These are phyloP conservation scores for Entonaema liquescens DNA, from an alignment of 495 filamentous ascomycete species.

Conservation along the genomic window DNA sequence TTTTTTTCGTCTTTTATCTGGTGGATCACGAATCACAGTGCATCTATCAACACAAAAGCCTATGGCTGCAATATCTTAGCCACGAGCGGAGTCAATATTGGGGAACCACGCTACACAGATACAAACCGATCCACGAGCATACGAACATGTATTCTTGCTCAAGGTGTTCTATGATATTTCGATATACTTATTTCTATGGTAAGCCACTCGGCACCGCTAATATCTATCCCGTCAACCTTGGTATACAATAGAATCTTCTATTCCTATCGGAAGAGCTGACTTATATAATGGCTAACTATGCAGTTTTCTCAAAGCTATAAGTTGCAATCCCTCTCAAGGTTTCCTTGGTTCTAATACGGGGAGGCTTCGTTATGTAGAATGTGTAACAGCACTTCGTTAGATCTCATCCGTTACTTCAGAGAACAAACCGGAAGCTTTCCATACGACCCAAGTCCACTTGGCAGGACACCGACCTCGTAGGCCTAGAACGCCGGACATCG, in stretches of 20 bases:
- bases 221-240: neutral
- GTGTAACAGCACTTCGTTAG: too few species aligned
- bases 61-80: neutral
- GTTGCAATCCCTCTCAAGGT: too few species aligned
- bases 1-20: neutral
- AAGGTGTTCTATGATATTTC: neutral
- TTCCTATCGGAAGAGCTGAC: too few species aligned
- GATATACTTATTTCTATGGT: neutral
- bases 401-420: neutral
- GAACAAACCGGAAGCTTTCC: neutral
- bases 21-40: neutral
- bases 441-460: neutral
- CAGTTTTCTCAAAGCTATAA: too few species aligned
- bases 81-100: neutral
- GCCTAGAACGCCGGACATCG: neutral
- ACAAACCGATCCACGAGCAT: neutral
- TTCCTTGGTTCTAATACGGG: too few species aligned
- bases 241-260: neutral
- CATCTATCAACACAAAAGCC: neutral
- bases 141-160: neutral
- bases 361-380: too few species aligned
- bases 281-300: too few species aligned
- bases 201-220: neutral
- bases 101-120: neutral
- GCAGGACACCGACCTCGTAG: neutral